Percentiles rank a stretch among this genome's conserved stretches.
phyloP scores from a whole-genome alignment of 2,329 filamentous ascomycete species.

The Emericellopsis cladophorae region DNA sequence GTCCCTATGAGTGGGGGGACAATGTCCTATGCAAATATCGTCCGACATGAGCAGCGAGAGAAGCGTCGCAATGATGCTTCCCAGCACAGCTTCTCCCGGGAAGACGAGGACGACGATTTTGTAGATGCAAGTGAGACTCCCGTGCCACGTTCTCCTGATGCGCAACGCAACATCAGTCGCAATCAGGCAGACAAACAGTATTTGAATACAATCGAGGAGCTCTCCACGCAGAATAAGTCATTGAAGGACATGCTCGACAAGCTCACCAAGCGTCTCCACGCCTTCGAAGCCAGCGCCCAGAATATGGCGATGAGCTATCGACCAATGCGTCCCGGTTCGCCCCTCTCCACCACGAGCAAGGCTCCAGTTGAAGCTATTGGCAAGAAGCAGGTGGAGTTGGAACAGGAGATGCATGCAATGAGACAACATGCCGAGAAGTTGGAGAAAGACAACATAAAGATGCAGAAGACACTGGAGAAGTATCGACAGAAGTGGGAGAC shows the following conservation, averaged over 20 bases:
- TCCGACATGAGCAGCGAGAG: conserved; percentile 57
- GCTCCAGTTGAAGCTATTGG: conserved; percentile 22
- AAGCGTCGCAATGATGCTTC: conserved; percentile 45
- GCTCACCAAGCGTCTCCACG: conserved; percentile 74
- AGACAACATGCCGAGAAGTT: conserved; percentile 51
- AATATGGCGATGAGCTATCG: conserved; percentile 74
- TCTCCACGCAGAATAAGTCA: conserved; percentile 77
- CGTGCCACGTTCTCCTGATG: conserved; percentile 24
- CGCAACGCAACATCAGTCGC: conserved; percentile 26
- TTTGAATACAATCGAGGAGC: conserved; percentile 70
- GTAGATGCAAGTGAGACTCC: conserved; percentile 71
- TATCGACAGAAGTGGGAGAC: conserved; percentile 50
- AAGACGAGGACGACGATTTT: conserved; percentile 74
- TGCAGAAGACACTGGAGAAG: conserved; percentile 41
- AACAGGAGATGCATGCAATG: conserved; percentile 48
- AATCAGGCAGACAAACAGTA: conserved; percentile 29
- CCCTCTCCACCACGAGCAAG: conserved; percentile 17
- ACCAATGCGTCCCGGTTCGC: conserved; percentile 46
- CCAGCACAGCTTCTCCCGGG: conserved; percentile 30
- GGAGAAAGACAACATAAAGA: conserved; percentile 47
- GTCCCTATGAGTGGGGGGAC: conserved; percentile 87
- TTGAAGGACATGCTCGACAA: conserved; percentile 79
- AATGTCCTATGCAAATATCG: conserved; percentile 83
- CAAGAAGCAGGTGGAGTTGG: conserved; percentile 41
- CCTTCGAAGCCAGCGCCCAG: conserved; percentile 87